A percentile compares a stretch with the other conserved stretches of the same genome.
These are phyloP conservation scores for Kazachstania psychrophila DNA, from an alignment of 805 yeast species.

Conservation along the genomic window DNA sequence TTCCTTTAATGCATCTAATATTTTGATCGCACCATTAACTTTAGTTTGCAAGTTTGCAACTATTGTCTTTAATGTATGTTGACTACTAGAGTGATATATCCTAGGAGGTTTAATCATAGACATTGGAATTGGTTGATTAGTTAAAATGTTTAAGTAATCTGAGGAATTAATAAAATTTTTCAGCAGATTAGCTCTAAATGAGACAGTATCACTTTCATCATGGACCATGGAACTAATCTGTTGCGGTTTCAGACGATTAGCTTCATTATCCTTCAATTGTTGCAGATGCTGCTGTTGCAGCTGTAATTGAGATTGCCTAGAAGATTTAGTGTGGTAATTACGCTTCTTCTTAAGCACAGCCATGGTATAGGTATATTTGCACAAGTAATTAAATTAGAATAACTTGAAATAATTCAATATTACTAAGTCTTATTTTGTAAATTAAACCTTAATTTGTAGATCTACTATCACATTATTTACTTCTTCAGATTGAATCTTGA, in stretches of 20 bases:
- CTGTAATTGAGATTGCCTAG: slow-evolving; percentile 8
- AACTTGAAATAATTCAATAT: too few species aligned
- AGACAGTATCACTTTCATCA: slow-evolving; percentile 29
- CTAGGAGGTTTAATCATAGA: slow-evolving; percentile 16
- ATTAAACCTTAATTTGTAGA: too few species aligned
- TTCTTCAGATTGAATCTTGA: too few species aligned
- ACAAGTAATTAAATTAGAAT: too few species aligned
- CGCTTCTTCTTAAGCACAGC: slow-evolving; percentile 24
- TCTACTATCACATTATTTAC: too few species aligned
- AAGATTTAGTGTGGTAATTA: slow-evolving; percentile 14
- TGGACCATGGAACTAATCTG: slow-evolving; percentile 20
- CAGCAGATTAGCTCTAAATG: slow-evolving; percentile 21
- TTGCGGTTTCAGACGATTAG: slow-evolving; percentile 23
- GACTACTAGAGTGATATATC: slow-evolving; percentile 2
- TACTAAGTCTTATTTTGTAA: too few species aligned
- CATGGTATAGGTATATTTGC: too few species aligned
- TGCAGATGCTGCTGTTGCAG: slow-evolving; percentile 12
- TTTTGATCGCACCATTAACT: not conserved
- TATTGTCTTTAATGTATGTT: not conserved
- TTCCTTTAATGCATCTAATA: slow-evolving; percentile 1
- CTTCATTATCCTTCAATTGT: slow-evolving; percentile 15
- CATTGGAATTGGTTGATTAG: slow-evolving; percentile 18
- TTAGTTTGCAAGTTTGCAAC: slow-evolving; percentile 1
- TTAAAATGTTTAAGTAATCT: slow-evolving; percentile 18
- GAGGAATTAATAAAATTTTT: slow-evolving; percentile 20